Evolutionary conservation across 352 stramenopile species (phyloP), one percentile per base, ranked within the genome.

Genomic region (Salisapilia sapeloensis): DNA sequence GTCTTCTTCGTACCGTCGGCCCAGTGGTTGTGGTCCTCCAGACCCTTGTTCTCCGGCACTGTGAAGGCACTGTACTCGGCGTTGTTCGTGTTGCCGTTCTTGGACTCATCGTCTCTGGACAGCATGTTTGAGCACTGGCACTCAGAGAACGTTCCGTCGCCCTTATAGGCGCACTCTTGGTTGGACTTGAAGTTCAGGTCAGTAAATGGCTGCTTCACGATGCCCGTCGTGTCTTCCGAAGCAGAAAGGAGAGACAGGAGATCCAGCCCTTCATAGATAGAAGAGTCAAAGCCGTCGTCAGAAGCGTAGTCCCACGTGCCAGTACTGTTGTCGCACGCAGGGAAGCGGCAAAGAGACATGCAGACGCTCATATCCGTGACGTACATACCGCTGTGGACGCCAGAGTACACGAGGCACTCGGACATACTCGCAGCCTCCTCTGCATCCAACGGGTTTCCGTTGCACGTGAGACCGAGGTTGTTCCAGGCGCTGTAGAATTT

Each of bases 311-410:
- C 75, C 75, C 75, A 90, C 42, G 42, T 56, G 33, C 60, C 65
- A n/a, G n/a, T n/a, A n/a, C n/a, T n/a, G 24, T 82, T 70, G 18
- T 35, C 42, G 35, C 75, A 90, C 9, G 57, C 70, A 14, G 75
- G 75, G 46, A 90, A 84, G 29, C 61, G 56, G 27, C 75, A 90
- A n/a, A 78, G 55, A 10, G 70, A 85, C 48, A 90, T 56, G 35
- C 75, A 90, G 8, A 71, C 56, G 15, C 60, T 54, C 43, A 83
- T 36, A 42, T 78, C 57, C 8, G 60, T 55, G 16, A 85, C 50
- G 0, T 45, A 34, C 1, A 50, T 50, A 15, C 60, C 52, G 0
- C 61, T 59, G 16, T 72, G 59, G 1, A 58, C 42, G 8, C 75
- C 75, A 3, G 54, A 64, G 64, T 90, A 90, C 28, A 85, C 85